Evolutionary conservation across 1,139 yeast genomes (phyloP).

Genomic region (Suhomyces wounanorum): DNA sequence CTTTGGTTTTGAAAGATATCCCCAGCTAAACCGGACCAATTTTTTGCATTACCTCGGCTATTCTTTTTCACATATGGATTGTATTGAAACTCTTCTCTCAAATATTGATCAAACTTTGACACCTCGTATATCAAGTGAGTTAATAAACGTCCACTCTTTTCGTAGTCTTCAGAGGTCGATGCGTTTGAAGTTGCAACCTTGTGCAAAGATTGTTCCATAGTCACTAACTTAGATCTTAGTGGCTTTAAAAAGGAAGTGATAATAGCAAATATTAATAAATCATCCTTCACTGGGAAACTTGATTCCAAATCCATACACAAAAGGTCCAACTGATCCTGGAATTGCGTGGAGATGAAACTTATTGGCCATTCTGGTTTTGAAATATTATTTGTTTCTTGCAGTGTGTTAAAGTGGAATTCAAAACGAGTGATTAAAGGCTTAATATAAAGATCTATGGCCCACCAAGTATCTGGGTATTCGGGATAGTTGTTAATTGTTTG

Average conservation of each 20-base stretch:
- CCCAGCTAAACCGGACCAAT: slow-evolving; percentile 65
- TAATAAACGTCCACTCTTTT: slow-evolving; percentile 50
- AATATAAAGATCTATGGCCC: slow-evolving; percentile 61
- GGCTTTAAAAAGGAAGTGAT: slow-evolving; percentile 57
- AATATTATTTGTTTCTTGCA: slow-evolving; percentile 63
- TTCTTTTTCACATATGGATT: slow-evolving; percentile 45
- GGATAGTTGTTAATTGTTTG: slow-evolving; percentile 39
- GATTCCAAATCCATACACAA: slow-evolving; percentile 37
- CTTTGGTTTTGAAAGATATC: slow-evolving; percentile 47
- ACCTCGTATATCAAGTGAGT: slow-evolving; percentile 65
- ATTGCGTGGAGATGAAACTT: slow-evolving; percentile 52
- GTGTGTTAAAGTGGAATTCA: slow-evolving; percentile 69
- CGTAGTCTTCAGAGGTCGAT: slow-evolving; percentile 25
- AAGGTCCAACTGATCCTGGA: slow-evolving; percentile 44
- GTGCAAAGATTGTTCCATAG: slow-evolving; percentile 17
- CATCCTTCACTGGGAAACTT: slow-evolving; percentile 30
- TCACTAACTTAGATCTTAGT: slow-evolving; percentile 47
- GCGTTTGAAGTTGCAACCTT: slow-evolving; percentile 8
- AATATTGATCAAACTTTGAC: slow-evolving; percentile 57
- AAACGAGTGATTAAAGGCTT: slow-evolving; percentile 63
- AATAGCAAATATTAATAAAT: slow-evolving; percentile 48
- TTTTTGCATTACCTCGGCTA: slow-evolving; percentile 31
- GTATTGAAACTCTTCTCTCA: slow-evolving; percentile 57
- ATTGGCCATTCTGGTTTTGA: slow-evolving; percentile 86
- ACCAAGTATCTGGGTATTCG: slow-evolving; percentile 48